Evolutionary conservation across 2,329 filamentous ascomycete genomes (phyloP), one percentile per base, ranked within the genome.

Genomic region (Exophiala xenobiotica): DNA sequence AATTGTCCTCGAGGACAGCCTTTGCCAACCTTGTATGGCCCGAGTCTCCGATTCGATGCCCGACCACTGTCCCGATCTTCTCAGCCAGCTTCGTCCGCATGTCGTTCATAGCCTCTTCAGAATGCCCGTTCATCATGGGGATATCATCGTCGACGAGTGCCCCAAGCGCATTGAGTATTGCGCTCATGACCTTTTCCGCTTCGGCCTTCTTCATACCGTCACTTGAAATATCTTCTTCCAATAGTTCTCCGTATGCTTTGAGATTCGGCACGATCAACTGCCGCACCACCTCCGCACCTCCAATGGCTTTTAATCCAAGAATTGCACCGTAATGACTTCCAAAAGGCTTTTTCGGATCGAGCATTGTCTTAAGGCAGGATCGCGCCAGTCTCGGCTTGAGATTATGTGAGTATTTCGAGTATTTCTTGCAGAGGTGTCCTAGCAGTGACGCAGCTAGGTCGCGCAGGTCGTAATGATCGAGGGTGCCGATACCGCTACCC

Each of bases 361-460:
- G 80, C 69, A 96, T 92, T 63, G 87, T 85, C 72, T 96, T 96
- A 26, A 97, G 80, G 64, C 90, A 96, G 0, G 91, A 93, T n/a
- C 93, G 82, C 3, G 90, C 91, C 23, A 99, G 85, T 58, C 95
- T 88, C 2, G 91, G 86, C 51, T 90, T 89, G 20, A 97, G 81
- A 11, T 90, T 86, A 37, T 87, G 84, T 51, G 91, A 95, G 3
- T 85, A 86, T 20, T 84, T 79, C 4, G 86, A 84, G 72, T 95
- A 96, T 64, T 91, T 92, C 57, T 79, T 80, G 3, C 88, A 85
- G 31, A 99, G 88, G 27, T 83, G 81, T 24, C 84, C 86, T 12
- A 97, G 80, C 4, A 99, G 78, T 1, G 87, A 88, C 0, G 90
- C 90, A 0, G 93, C 86, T 8, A 93, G 79, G 67, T 95, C 88